Evolutionary conservation across 345 rosid species (phyloP).

Genomic region (Iberis pinnata): DNA sequence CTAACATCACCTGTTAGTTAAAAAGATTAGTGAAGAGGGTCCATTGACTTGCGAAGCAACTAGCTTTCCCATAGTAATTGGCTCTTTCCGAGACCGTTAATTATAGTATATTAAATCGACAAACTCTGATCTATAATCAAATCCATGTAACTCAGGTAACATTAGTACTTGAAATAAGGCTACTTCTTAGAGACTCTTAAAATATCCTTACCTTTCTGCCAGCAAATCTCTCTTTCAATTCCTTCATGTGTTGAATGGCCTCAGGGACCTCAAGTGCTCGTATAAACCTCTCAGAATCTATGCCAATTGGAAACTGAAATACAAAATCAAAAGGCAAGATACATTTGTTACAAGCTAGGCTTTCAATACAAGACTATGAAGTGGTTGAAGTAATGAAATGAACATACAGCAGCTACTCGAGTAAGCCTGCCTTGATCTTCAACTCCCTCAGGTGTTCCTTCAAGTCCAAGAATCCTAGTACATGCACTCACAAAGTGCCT

Average conservation of each 20-base stretch:
- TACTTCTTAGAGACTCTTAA: background rate
- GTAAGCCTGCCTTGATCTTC: constrained; percentile 97
- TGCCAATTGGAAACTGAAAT: constrained; percentile 92
- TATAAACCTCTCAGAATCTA: constrained; percentile 82
- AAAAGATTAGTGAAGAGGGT: background rate
- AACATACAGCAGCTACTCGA: constrained; percentile 91
- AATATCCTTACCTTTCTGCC: constrained; percentile 65
- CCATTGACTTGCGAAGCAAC: constrained; percentile 2
- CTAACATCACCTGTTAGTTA: constrained; percentile 79
- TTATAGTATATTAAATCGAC: no score
- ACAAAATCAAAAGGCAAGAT: constrained; percentile 16
- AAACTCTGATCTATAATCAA: no score
- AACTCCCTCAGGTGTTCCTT: constrained; percentile 99
- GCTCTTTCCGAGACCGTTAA: no score
- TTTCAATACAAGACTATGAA: background rate
- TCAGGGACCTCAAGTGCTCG: constrained; percentile 60
- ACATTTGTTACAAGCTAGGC: constrained; percentile 10
- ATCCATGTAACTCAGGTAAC: no score
- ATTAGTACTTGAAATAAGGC: no score
- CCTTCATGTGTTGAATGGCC: constrained; percentile 74
- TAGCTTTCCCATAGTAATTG: no score
- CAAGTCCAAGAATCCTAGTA: constrained; percentile 97
- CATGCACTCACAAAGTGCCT: constrained; percentile 99
- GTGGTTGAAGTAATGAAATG: constrained; percentile 16
- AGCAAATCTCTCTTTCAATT: constrained; percentile 81